Evolutionary conservation across 1,284 basidiomycete genomes (phyloP), one percentile per base, ranked within the genome.

Genomic region (Marasmius fiardii): DNA sequence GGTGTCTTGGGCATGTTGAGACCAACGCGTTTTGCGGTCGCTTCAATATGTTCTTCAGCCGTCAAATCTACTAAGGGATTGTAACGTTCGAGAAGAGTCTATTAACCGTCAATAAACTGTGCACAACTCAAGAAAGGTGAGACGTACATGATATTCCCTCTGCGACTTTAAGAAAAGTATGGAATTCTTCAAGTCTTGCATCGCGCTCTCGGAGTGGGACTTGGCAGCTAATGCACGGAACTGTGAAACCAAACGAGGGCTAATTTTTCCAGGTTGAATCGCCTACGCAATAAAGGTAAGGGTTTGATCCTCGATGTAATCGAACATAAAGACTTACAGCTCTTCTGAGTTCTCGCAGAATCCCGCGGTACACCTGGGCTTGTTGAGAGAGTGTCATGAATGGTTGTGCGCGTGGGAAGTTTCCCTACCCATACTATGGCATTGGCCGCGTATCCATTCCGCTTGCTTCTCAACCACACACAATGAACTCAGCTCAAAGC

Each of bases 21-120:
- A 3, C 94, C 94, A 41, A 97, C 94, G 55, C 93, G 77, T 51
- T 87, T 79, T 4, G 93, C 93, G 0, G 94, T 94, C 1, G 91
- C 92, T 59, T 86, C 77, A 56, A 95, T 79, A 57, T 88, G 78
- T 66, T 95, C 92, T 64, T 93, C 83, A 21, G 80, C 75, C 0
- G 91, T 86, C 64, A 95, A 79, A 64, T 90, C 90, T 50, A 87
- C 72, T 11, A 90, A 74, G 0, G 95, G 93, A 68, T 95, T 95
- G 74, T 97, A 97, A 55, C 92, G 78, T 58, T 90, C 87, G 56
- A 95, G 70, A 41, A 94, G 73, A 20, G 76, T 75, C 91, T 93
- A 26, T 33, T 35, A 18, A 23, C 8, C 33, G 24, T 10, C 48
- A 43, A 39, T 16, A 33, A 16, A 43, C 20, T 23, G 11, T 33